Base-by-base conservation (phyloP, 768 basidiomycete genomes). In the Megacollybia marginata region DNA sequence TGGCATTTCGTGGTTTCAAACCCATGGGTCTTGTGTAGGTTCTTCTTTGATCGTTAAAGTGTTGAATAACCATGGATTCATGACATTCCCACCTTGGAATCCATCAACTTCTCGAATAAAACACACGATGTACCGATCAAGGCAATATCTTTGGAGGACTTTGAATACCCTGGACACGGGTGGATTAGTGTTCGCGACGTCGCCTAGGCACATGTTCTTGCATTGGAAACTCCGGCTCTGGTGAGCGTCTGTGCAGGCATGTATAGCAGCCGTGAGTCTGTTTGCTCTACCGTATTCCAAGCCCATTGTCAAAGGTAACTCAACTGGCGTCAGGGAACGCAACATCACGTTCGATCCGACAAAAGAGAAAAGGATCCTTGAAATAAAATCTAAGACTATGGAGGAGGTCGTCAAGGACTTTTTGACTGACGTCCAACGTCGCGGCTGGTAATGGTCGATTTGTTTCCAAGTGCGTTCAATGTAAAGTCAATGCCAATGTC, bases 181-280 rank as follows among this genome's bases (percentile, higher is more conserved):
- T 76, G 68, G 66, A 50, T 75, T 19, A 72, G 79, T 47, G 74
- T 78, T 2, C 68, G 73, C 15, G 77, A 81, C 55, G 58, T 78
- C 32, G 80, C 76, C 0, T 61, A 65, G 13, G 80, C 76, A 0
- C 83, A 85, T 55, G 68, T 71, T 1, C 59, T 62, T 4, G 76
- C 80, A 3, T 63, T 85, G 10, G 65, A 69, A 46, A 72, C 64
- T 18, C 64, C 66, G 5, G 70, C 70, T 70, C 71, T 4, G 78
- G 77, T 1, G 67, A 83, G 46, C 65, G 83, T 77, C 28, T 62
- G 60, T 18, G 65, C 57, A 1, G 68, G 70, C 56, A 47, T 47
- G 44, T 47, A 9, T 60, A 52, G 55, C 60, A 61, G 56, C 49
- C 11, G 15, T 11, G 44, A 28, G 23, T 13, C 38, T 18, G 38